Evolutionary conservation across 257 asterid species (phyloP).

Genomic region (Eustoma russellianum): DNA sequence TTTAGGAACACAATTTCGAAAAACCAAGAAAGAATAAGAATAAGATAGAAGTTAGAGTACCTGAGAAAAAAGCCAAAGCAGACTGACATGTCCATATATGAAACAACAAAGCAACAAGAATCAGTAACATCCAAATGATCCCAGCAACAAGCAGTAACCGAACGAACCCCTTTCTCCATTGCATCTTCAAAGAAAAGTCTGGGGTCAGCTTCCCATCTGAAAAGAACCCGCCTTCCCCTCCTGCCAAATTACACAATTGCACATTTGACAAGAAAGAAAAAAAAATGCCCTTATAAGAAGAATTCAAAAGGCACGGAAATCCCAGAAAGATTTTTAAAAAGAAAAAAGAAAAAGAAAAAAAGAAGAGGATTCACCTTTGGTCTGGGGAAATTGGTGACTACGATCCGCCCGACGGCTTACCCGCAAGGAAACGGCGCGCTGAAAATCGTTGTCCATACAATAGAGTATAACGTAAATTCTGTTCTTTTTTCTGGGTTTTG

Average conservation of each 20-base stretch:
- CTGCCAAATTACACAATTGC: conserved; percentile 6
- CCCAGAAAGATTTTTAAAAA: background rate
- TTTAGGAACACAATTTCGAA: background rate
- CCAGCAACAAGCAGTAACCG: conserved; percentile 34
- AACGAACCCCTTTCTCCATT: conserved; percentile 41
- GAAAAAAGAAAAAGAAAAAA: background rate
- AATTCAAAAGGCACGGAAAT: background rate
- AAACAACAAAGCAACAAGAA: conserved; percentile 27
- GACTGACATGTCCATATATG: conserved; percentile 48
- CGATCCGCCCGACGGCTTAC: conserved; percentile 26
- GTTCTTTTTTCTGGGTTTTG: background rate
- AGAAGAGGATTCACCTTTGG: conserved; percentile 17
- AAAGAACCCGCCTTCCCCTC: conserved; percentile 12
- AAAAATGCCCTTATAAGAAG: background rate
- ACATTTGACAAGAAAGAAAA: background rate
- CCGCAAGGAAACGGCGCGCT: conserved; percentile 23
- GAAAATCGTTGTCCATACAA: conserved; percentile 24
- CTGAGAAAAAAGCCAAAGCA: conserved; percentile 34
- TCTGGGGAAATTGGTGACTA: conserved; percentile 10
- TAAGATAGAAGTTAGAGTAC: conserved; percentile 2
- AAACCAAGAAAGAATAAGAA: background rate
- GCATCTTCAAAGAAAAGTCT: conserved; percentile 28
- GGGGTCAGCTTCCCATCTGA: conserved; percentile 20
- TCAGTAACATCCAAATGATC: conserved; percentile 36
- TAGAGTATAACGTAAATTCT: too few relatives aligned